phyloP scores from a whole-genome alignment of 371 early-diverging fungal species.

The Blakeslea trispora region DNA sequence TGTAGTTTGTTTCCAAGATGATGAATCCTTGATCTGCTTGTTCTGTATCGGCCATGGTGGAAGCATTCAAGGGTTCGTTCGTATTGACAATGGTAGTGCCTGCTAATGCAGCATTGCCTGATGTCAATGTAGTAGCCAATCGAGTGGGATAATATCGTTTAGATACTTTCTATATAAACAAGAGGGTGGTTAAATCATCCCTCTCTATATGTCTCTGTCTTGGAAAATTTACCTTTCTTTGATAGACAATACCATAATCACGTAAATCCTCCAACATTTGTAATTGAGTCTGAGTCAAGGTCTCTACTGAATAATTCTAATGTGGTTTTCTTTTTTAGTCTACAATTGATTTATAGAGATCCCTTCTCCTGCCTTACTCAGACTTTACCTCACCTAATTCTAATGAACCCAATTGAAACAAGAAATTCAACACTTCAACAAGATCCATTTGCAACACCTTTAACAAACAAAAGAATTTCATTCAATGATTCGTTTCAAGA shows the following conservation, averaged over 20 bases:
- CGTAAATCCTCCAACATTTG: slow-evolving; percentile 86
- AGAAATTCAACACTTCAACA: slow-evolving; percentile 89
- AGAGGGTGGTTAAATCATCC: not conserved
- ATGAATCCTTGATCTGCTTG: slow-evolving; percentile 73
- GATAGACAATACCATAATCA: slow-evolving; percentile 90
- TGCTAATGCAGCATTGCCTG: slow-evolving; percentile 64
- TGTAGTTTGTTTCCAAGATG: slow-evolving; percentile 90
- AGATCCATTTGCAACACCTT: slow-evolving; percentile 83
- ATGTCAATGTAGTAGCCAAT: slow-evolving; percentile 88
- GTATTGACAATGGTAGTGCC: slow-evolving; percentile 19
- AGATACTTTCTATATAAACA: slow-evolving; percentile 57
- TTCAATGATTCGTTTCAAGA: no score
- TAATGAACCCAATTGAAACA: slow-evolving; percentile 89
- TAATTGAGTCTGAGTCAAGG: slow-evolving; percentile 81
- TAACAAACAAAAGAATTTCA: not conserved
- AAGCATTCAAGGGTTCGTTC: slow-evolving; percentile 21
- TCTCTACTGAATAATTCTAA: slow-evolving; percentile 83
- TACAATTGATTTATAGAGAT: no score
- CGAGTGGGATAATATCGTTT: slow-evolving; percentile 89
- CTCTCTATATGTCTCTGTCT: not conserved
- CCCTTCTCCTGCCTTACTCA: no score
- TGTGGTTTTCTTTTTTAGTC: not conserved
- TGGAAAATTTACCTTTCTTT: slow-evolving; percentile 62
- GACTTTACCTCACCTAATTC: slow-evolving; percentile 86
- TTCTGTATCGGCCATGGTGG: slow-evolving; percentile 42